Base-by-base conservation (phyloP, 306 rosid species). In the Hylodesmum podocarpum region DNA sequence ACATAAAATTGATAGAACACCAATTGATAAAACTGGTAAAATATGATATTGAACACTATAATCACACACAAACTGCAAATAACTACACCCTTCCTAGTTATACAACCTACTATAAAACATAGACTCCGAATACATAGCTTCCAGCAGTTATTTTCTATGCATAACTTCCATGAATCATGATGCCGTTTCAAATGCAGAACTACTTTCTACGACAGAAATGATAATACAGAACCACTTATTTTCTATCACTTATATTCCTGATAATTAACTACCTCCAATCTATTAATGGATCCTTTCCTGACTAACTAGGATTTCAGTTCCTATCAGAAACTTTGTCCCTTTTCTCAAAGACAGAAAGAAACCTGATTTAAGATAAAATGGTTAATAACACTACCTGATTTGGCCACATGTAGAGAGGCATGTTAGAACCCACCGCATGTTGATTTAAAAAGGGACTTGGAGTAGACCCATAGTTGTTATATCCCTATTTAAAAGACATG, bases 311-410 rank as follows among this genome's bases (percentile, higher is more conserved):
- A 24, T 24, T 33, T 54, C 34, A 54, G 16, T 54, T 54, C 62
- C 63, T 25, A 55, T 54, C 3, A 54, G 34, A 24, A 54, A 72
- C 39, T 67, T 67, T 53, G 29, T 74, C 37, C 71, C 59, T 36
- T 70, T 65, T 66, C n/a, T 44, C 49, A 37, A 34, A 50, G 77
- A 58, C 76, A 55, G 46, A 64, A 69, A 69, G 77, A 5, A 69
- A 31, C 66, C 29, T 50, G 8, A 31, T 66, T 46, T 24, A 49
- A 41, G 46, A 70, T 28, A 37, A 66, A 46, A 37, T 50, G 24
- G 65, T 43, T 66, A 15, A 78, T 29, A 79, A 22, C 29, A 36
- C 65, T 83, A 84, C 88, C 88, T 77, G 85, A 34, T 81, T 73
- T 70, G 75, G 82, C 78, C 71, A 50, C 67, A 43, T 66, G 27